Base-by-base conservation (phyloP, 306 rosid genomes). In the Cucumis cinereus region DNA sequence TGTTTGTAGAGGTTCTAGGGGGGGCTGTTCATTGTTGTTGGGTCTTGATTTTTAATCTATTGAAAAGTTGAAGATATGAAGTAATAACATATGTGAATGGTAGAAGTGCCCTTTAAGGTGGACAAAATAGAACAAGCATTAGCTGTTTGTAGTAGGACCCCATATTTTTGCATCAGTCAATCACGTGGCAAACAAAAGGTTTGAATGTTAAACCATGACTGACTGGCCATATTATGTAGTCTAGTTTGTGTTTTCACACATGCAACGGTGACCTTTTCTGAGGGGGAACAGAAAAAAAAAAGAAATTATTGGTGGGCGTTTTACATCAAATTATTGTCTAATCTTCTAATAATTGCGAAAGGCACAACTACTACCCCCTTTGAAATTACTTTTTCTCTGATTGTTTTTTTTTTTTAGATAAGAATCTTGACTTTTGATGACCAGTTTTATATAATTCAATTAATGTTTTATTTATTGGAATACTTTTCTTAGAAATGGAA, bases 281-380 rank as follows among this genome's bases (percentile, higher is more conserved):
- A 5, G 35, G 35, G 35, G 35, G 4, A 3, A 30, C 2, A 59
- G 24, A 36, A 38, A 0, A 13, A 23, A 55, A 3, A 55, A 20
- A 4, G 2, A 58, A 38, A 33, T 10, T 38, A 66, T 82, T 81
- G 88, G 87, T 80, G 76, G 76, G 70, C 91, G 77, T 82, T 87
- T 88, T 87, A 82, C 88, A 22, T 91, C 90, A 83, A 83, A 86
- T 83, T 88, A 81, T 82, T 86, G 85, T 49, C 59, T 47, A 82
- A 85, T 83, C 86, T 82, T 33, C 19, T 59, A 55, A 79, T 67
- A 54, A 78, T 56, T 64, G 60, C 70, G 81, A 72, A 33, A 35
- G 79, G 58, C 82, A 82, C 83, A 68, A 43, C 56, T 43, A 69
- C 75, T 9, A 41, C 55, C 56, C 58, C 7, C 23, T 26, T 24